Conservation (phyloP, 306 rosid genomes). For the Corylus americana region DNA sequence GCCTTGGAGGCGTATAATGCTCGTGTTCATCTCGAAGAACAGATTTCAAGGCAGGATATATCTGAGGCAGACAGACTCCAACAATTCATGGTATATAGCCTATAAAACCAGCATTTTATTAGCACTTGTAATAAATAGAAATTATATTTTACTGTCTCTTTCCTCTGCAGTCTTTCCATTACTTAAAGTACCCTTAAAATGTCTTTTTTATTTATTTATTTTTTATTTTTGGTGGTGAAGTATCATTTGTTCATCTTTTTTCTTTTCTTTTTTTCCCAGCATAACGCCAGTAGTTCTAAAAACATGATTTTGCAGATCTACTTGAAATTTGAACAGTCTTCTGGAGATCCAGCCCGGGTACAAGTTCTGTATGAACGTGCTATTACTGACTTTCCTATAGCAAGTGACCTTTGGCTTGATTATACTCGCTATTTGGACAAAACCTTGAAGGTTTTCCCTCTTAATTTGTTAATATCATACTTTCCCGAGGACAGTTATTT, state of each 20-base stretch:
- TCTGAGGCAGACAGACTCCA: slow-evolving; percentile 67
- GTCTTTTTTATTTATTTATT: background rate
- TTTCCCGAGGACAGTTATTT: slow-evolving; percentile 14
- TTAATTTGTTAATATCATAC: slow-evolving; percentile 1
- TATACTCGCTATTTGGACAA: slow-evolving; percentile 78
- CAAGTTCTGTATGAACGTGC: slow-evolving; percentile 86
- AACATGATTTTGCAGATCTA: slow-evolving; percentile 59
- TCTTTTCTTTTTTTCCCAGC: background rate
- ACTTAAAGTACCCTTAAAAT: background rate
- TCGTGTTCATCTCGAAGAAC: slow-evolving; percentile 66
- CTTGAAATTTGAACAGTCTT: slow-evolving; percentile 76
- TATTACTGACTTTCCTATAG: slow-evolving; percentile 73
- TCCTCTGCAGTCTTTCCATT: background rate
- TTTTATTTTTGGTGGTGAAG: slow-evolving; percentile 11
- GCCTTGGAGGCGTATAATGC: slow-evolving; percentile 76
- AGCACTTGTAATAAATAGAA: background rate
- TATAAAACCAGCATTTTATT: background rate
- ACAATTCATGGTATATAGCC: slow-evolving; percentile 56
- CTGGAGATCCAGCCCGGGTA: slow-evolving; percentile 78
- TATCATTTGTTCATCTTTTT: background rate
- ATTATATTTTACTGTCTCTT: background rate
- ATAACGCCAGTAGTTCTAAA: slow-evolving; percentile 7
- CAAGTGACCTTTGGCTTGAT: slow-evolving; percentile 83
- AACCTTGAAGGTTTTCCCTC: slow-evolving; percentile 74
- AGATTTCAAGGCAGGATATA: slow-evolving; percentile 49